These are phyloP conservation scores for Aquilaria yunnanensis DNA, from an alignment of 345 rosid genomes.

Conservation along the genomic window DNA sequence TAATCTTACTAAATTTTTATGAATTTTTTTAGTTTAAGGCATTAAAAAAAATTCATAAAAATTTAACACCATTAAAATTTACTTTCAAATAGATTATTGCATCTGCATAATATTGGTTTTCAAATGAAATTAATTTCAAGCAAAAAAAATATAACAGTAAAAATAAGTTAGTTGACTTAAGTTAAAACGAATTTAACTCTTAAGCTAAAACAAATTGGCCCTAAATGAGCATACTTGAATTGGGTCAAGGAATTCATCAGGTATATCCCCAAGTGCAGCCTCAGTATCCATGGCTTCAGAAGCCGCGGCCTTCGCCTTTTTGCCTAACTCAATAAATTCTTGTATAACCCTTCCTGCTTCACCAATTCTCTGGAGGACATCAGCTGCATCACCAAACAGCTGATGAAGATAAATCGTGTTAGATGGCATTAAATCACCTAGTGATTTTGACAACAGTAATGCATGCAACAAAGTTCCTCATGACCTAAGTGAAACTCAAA, in stretches of 20 bases:
- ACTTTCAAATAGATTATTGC: too few relatives aligned
- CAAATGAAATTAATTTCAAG: too few relatives aligned
- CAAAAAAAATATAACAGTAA: too few relatives aligned
- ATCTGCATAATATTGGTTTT: too few relatives aligned
- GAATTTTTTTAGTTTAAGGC: too few relatives aligned
- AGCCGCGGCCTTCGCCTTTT: slow-evolving; percentile 84
- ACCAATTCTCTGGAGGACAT: slow-evolving; percentile 70
- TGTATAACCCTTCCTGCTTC: slow-evolving; percentile 68
- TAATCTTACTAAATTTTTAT: too few relatives aligned
- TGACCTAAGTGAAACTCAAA: neutral
- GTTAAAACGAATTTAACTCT: neutral
- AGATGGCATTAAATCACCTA: slow-evolving; percentile 15
- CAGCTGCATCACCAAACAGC: slow-evolving; percentile 89
- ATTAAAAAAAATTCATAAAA: too few relatives aligned
- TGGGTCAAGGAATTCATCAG: slow-evolving; percentile 99
- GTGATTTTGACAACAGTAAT: neutral
- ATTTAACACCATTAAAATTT: too few relatives aligned
- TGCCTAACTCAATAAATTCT: slow-evolving; percentile 75
- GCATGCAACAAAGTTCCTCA: neutral
- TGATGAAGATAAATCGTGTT: slow-evolving; percentile 23
- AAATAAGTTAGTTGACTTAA: too few relatives aligned
- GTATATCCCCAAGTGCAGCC: slow-evolving; percentile 79
- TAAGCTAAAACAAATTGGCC: too few relatives aligned
- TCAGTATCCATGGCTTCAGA: slow-evolving; percentile 95
- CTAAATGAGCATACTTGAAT: slow-evolving; percentile 51